phyloP scores from a whole-genome alignment of 139 green algal genomes.

The Chlorokybus atmophyticus region DNA sequence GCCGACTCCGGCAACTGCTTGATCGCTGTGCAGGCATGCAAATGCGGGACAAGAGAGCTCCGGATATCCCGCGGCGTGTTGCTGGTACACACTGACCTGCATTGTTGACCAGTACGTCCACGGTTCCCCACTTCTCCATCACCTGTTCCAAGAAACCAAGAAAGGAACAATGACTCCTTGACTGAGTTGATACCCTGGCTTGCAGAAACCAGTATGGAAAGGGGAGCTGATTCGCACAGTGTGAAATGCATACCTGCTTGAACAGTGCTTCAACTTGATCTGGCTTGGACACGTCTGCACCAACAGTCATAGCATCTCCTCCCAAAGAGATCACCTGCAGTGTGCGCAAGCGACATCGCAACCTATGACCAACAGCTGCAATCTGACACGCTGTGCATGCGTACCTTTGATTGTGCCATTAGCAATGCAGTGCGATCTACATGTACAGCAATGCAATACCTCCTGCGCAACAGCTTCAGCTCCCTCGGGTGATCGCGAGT shows the following conservation, averaged over 20 bases:
- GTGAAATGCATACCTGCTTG: neutral
- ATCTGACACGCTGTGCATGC: too few species aligned
- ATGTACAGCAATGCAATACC: too few species aligned
- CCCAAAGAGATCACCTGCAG: too few species aligned
- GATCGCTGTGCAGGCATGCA: neutral
- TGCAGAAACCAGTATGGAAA: neutral
- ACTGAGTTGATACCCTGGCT: neutral
- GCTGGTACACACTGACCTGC: slow-evolving; percentile 44
- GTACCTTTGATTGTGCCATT: too few species aligned
- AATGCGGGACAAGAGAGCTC: neutral
- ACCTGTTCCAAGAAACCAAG: slow-evolving; percentile 8
- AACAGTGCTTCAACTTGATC: neutral
- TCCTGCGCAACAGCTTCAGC: too few species aligned
- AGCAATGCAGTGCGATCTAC: too few species aligned
- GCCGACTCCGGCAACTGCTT: neutral
- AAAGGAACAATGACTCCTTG: neutral
- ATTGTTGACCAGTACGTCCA: slow-evolving; percentile 98
- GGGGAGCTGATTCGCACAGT: neutral
- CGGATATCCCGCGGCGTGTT: neutral
- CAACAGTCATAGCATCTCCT: too few species aligned
- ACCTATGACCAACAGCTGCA: too few species aligned
- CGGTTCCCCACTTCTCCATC: slow-evolving; percentile 41
- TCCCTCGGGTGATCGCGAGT: too few species aligned
- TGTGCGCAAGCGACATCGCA: too few species aligned
- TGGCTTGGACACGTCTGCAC: slow-evolving; percentile 8